Base-by-base conservation (phyloP, 2,329 filamentous ascomycete genomes). In the Colletotrichum lentis region DNA sequence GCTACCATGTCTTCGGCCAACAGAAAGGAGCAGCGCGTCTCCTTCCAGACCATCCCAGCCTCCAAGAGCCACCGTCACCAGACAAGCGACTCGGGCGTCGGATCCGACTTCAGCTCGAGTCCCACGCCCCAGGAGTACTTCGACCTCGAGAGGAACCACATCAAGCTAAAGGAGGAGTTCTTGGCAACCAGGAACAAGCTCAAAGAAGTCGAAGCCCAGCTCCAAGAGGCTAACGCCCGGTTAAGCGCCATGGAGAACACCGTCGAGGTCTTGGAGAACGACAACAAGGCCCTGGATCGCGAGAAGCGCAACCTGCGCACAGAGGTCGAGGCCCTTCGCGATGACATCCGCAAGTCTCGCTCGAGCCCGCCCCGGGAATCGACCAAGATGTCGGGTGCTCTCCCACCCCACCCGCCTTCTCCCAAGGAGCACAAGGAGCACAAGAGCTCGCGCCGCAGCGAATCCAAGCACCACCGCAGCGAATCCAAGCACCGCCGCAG, bases 181-280 rank as follows among this genome's bases (percentile, higher is more conserved):
- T 18, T 22, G 18, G 16, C 27, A 8, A 72, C 31, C 74, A 80
- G 71, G 74, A 74, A 20, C 49, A 50, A 68, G 22, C 60, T 64
- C n/a, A 52, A 60, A 20, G 43, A 41, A 10, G 31, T 46, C 47
- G n/a, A 55, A 22, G 41, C 24, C 10, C 16, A 22, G 24, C 58
- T 57, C 47, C 46, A 68, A 20, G 54, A 71, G 16, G 71, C 78
- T 22, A 71, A 74, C 57, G 73, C 74, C 59, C 74, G 73, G 65
- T 71, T 74, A 71, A 39, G 39, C 20, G 71, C 65, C 37, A 18
- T 69, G 24, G n/a, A 65, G 24, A 61, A 69, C 31, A 54, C 24
- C 2, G 49, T 64, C 60, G 69, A 69, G 12, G 77, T 77, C n/a
- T 76, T 80, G 70, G 77, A 79, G 73, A 68, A 72, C 63, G 77